Evolutionary conservation across 495 filamentous ascomycete genomes (phyloP).

Genomic region (Daldinia vernicosa): DNA sequence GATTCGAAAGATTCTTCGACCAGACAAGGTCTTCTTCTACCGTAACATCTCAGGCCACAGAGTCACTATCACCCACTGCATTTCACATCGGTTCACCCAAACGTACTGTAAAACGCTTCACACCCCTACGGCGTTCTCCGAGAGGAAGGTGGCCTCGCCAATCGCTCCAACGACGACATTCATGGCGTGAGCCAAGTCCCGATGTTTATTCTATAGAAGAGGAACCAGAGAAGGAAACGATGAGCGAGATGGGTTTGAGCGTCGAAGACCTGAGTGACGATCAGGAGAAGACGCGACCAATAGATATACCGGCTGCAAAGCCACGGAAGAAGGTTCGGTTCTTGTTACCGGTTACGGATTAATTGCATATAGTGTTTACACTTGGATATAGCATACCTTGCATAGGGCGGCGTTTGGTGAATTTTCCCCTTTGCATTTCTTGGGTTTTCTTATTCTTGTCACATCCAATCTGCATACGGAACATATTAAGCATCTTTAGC

Average conservation of each 20-base stretch:
- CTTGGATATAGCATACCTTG: constrained; percentile 30
- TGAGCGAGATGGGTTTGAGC: constrained; percentile 49
- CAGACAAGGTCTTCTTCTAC: constrained; percentile 38
- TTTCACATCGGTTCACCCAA: constrained; percentile 43
- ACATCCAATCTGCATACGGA: constrained; percentile 22
- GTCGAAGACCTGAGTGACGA: constrained; percentile 39
- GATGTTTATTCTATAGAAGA: constrained; percentile 63
- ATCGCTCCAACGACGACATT: constrained; percentile 49
- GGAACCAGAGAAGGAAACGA: constrained; percentile 55
- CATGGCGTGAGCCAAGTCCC: constrained; percentile 62
- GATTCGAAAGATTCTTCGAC: constrained; percentile 44
- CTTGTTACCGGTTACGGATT: constrained; percentile 54
- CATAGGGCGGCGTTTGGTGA: constrained; percentile 31
- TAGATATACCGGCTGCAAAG: constrained; percentile 59
- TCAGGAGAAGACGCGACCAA: constrained; percentile 38
- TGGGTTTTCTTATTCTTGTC: constrained; percentile 9
- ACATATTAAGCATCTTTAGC: constrained; percentile 17
- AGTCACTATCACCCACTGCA: constrained; percentile 43
- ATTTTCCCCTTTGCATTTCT: constrained; percentile 12
- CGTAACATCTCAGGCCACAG: constrained; percentile 39
- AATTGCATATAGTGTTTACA: constrained; percentile 27
- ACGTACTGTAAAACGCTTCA: constrained; percentile 34
- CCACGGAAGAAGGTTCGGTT: constrained; percentile 61
- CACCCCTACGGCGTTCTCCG: constrained; percentile 35
- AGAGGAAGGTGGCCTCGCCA: constrained; percentile 37